phyloP scores from a whole-genome alignment of 2,329 filamentous ascomycete species.

The Exophiala sp. region DNA sequence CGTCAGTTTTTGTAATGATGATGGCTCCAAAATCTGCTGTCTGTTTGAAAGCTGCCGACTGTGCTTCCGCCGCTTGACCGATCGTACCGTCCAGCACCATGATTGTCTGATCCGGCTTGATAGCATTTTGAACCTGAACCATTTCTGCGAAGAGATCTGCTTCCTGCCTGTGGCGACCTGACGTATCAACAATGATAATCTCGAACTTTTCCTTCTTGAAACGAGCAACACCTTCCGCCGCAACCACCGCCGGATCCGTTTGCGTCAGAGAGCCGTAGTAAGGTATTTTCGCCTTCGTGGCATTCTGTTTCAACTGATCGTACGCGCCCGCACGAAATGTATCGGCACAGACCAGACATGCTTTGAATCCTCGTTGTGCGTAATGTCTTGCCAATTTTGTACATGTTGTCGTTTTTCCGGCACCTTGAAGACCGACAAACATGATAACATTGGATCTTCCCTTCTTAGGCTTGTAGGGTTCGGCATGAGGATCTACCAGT shows the following conservation, averaged over 20 bases:
- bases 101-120: constrained; percentile 92
- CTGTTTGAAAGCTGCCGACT: constrained; percentile 95
- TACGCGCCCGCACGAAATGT: constrained; percentile 98
- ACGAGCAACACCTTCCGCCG: constrained; percentile 92
- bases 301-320: constrained; percentile 97
- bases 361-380: constrained; percentile 85
- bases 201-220: constrained; percentile 99
- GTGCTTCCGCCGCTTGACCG: constrained; percentile 90
- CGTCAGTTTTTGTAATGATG: constrained; percentile 98
- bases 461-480: constrained; percentile 96
- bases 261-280: constrained; percentile 97
- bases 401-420: constrained; percentile 96
- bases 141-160: constrained; percentile 95
- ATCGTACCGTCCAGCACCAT: constrained; percentile 97
- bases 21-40: constrained; percentile 96
- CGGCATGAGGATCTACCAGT: constrained; percentile 90
- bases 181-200: constrained; percentile 97
- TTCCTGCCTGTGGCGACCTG: constrained; percentile 90
- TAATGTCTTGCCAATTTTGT: constrained; percentile 96
- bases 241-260: constrained; percentile 90
- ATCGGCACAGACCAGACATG: constrained; percentile 93
- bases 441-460: constrained; percentile 96
- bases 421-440: constrained; percentile 97
- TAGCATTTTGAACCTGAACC: constrained; percentile 89
- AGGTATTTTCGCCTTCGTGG: constrained; percentile 96